phyloP scores from a whole-genome alignment of 306 rosid genomes.

The Rosa persica region DNA sequence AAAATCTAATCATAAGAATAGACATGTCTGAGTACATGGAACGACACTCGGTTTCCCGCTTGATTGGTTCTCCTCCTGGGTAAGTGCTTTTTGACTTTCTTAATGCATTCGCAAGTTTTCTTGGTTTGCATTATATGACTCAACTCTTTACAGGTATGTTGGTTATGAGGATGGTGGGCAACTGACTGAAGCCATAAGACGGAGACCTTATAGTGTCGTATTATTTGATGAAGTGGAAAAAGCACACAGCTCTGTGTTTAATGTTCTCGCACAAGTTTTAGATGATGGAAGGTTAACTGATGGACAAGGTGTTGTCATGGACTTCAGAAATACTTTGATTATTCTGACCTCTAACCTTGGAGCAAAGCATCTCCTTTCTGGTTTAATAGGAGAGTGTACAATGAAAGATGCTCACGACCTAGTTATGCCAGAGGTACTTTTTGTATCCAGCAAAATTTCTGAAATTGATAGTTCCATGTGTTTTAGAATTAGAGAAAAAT shows the following conservation, averaged over 20 bases:
- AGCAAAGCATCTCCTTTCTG: slow-evolving; percentile 75
- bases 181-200: slow-evolving; percentile 82
- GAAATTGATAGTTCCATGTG: not conserved
- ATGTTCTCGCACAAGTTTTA: slow-evolving; percentile 77
- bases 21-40: slow-evolving; percentile 98
- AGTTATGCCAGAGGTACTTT: slow-evolving; percentile 69
- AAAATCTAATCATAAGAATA: slow-evolving; percentile 69
- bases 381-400: slow-evolving; percentile 63
- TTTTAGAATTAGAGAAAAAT: not conserved
- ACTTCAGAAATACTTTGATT: slow-evolving; percentile 77
- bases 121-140: not conserved
- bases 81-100: slow-evolving; percentile 19
- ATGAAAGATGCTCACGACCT: slow-evolving; percentile 74
- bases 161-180: slow-evolving; percentile 97
- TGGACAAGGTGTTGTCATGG: slow-evolving; percentile 84
- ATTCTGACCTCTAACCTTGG: slow-evolving; percentile 96
- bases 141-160: slow-evolving; percentile 52
- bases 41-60: slow-evolving; percentile 73
- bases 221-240: slow-evolving; percentile 94
- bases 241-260: slow-evolving; percentile 78
- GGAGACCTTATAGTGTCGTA: slow-evolving; percentile 84
- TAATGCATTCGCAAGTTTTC: not conserved
- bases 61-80: slow-evolving; percentile 99
- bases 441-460: not conserved
- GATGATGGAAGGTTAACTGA: slow-evolving; percentile 94